These are phyloP conservation scores for Piromyces sp. DNA, from an alignment of 192 early-diverging fungal genomes.

Conservation along the genomic window DNA sequence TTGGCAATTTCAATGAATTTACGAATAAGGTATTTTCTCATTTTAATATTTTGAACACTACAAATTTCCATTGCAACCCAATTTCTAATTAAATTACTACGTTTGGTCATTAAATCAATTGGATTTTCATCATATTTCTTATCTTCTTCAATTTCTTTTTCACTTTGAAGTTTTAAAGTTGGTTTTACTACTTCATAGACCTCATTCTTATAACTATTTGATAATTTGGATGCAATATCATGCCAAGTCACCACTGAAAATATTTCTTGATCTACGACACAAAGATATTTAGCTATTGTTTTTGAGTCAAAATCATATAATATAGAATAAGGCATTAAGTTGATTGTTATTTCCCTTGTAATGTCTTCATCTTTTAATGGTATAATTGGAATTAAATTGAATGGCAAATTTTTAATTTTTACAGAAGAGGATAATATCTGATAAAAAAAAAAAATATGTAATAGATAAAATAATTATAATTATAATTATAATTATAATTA, in stretches of 20 bases:
- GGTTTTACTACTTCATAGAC: not conserved
- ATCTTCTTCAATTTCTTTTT: not conserved
- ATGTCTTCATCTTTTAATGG: not conserved
- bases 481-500: too few species aligned
- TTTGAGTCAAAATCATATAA: constrained; percentile 19
- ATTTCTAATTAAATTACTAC: constrained; percentile 33
- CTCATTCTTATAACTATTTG: not conserved
- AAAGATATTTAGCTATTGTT: constrained; percentile 28
- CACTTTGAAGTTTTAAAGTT: constrained; percentile 2
- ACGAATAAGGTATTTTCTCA: constrained; percentile 21
- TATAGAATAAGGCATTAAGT: constrained; percentile 7
- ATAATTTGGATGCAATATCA: constrained; percentile 3
- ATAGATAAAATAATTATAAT: too few species aligned
- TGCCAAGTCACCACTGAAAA: constrained; percentile 7
- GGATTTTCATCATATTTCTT: constrained; percentile 1
- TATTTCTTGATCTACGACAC: constrained; percentile 4
- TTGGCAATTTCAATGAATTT: constrained; percentile 40
- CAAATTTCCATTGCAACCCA: constrained; percentile 41
- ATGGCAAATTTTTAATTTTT: not conserved
- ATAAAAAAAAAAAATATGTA: not conserved
- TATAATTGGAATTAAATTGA: not conserved
- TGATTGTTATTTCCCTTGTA: constrained; percentile 5
- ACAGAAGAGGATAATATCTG: not conserved
- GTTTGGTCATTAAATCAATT: constrained; percentile 32
- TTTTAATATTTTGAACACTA: constrained; percentile 16